Evolutionary conservation across 2,329 filamentous ascomycete species (phyloP).

Genomic region (Fusarium irregulare): DNA sequence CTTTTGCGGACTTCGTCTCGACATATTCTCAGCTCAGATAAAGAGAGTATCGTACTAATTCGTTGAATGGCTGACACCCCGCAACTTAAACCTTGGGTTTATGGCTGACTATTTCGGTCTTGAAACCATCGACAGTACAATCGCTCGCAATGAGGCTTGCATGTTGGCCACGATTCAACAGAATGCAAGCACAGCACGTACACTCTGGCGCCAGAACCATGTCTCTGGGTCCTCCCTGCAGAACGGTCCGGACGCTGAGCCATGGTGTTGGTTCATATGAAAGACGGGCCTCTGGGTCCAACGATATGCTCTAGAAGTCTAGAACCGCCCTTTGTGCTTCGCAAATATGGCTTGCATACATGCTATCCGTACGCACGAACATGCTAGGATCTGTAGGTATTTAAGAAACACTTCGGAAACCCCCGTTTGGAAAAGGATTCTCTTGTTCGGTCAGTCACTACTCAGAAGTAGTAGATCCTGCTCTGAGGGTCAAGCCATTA

Average conservation of each 20-base stretch:
- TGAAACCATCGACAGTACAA: not conserved
- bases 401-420: not conserved
- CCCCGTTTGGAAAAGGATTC: not conserved
- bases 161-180: not conserved
- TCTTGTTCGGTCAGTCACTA: not conserved
- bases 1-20: conserved; percentile 7
- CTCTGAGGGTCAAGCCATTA: not conserved
- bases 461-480: not conserved
- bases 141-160: conserved; percentile 4
- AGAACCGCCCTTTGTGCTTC: conserved; percentile 5
- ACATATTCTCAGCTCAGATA: not conserved
- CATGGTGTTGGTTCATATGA: conserved; percentile 19
- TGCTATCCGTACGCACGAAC: not conserved
- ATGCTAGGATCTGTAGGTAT: not conserved
- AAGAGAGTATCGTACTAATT: not conserved
- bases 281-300: conserved; percentile 4
- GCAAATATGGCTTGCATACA: conserved; percentile 1
- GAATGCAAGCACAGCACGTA: not conserved
- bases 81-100: conserved; percentile 5
- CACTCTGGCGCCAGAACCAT: conserved; percentile 1
- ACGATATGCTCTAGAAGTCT: conserved; percentile 20
- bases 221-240: conserved; percentile 2
- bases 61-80: not conserved
- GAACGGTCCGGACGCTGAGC: conserved; percentile 4
- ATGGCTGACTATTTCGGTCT: not conserved